Percentiles rank a stretch among this genome's conserved stretches.
These are phyloP conservation scores for Camellia japonica DNA, from an alignment of 148 eudicot species.

Conservation along the genomic window DNA sequence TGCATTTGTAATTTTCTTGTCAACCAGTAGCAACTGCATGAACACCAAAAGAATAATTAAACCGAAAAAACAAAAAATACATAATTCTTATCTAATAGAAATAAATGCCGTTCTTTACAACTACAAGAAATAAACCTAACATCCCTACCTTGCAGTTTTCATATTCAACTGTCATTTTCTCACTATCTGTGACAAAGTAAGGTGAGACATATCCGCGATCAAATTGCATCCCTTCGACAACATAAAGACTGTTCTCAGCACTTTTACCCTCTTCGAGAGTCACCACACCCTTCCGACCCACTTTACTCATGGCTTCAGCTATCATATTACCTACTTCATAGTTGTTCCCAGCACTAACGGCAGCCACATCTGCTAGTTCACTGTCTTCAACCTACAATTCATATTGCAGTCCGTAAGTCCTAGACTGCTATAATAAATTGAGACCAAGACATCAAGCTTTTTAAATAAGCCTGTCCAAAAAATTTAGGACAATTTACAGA, in stretches of 20 bases:
- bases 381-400: slow-evolving; percentile 56
- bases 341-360: slow-evolving; percentile 98
- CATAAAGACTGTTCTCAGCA: slow-evolving; percentile 74
- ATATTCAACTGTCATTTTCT: slow-evolving; percentile 63
- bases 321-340: slow-evolving; percentile 84
- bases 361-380: slow-evolving; percentile 91
- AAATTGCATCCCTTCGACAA: slow-evolving; percentile 78
- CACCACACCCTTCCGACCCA: slow-evolving; percentile 91
- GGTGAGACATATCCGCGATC: slow-evolving; percentile 75
- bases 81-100: background rate
- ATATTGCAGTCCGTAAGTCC: background rate
- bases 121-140: background rate
- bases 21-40: slow-evolving; percentile 74
- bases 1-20: slow-evolving; percentile 90
- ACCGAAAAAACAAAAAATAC: too few relatives aligned
- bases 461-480: background rate
- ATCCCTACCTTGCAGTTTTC: slow-evolving; percentile 80
- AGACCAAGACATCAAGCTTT: background rate
- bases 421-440: background rate
- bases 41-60: background rate
- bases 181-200: slow-evolving; percentile 66
- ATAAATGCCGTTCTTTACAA: background rate
- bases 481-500: background rate
- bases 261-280: slow-evolving; percentile 97
- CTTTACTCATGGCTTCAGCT: slow-evolving; percentile 89